Base-by-base conservation (phyloP, 352 stramenopile genomes). In the Blastocystis sp. region DNA sequence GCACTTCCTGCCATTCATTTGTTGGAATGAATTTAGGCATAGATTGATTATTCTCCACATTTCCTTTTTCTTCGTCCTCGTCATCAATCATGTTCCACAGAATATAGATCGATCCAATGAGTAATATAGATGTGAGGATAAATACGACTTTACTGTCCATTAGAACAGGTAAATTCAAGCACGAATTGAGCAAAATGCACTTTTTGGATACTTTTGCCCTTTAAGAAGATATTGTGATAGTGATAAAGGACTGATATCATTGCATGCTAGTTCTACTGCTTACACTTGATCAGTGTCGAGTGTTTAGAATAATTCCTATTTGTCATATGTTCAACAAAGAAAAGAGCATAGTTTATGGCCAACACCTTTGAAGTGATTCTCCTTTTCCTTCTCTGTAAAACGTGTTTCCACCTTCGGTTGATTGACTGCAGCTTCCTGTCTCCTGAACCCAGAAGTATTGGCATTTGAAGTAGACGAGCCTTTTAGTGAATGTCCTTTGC, bases 1-100 rank as follows among this genome's bases (percentile, higher is more conserved):
- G 54, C 9, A 80, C 70, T 80, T 80, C 70, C 34, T 80, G 70
- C 70, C 70, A 80, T 34, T 80, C 70, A 20, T 80, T 13, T n/a
- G 70, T 80, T 4, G 70, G 70, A 34, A 80, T 80, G 34, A 80
- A 80, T 20, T 43, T 13, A 56, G 70, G 70, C 41, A 64, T 66
- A 41, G 45, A 64, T 4, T 80, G 68, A 79, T 79, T 23, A 6
- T 43, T 79, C 1, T 34, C 23, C 3, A 4, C 13, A 37, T 61
- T 63, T 59, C 11, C 34, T 26, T 80, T 53, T 41, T 62, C 47
- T 41, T 80, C 70, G 15, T 45, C 45, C 20, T 63, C 43, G 3
- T 43, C 23, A 20, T 62, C 70, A 63, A 43, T 64, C 23, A 66
- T 18, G 15, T 63, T 43, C 43, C 41, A 63, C 5, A 80, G 70